phyloP scores from a whole-genome alignment of 192 early-diverging fungal genomes.

The Coemansia sp. region DNA sequence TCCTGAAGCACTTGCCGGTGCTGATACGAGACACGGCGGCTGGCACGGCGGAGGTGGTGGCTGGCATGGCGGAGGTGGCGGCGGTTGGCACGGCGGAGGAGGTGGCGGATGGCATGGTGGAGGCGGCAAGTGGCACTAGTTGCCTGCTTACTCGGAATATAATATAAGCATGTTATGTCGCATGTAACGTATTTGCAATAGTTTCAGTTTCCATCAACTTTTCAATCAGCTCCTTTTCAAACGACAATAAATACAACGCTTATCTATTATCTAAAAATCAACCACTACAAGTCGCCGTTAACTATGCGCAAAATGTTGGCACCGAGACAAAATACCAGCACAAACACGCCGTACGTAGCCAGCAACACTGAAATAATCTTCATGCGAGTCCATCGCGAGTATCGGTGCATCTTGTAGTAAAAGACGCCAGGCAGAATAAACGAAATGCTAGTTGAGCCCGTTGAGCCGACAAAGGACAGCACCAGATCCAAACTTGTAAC shows the following conservation, averaged over 20 bases:
- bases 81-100: background rate
- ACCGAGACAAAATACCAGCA: constrained; percentile 80
- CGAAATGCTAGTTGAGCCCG: constrained; percentile 92
- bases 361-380: constrained; percentile 66
- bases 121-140: background rate
- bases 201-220: constrained; percentile 4
- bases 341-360: constrained; percentile 63
- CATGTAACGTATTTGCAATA: background rate
- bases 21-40: background rate
- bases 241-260: background rate
- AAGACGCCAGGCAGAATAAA: constrained; percentile 94
- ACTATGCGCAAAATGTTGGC: constrained; percentile 58
- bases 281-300: constrained; percentile 24
- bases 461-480: constrained; percentile 90
- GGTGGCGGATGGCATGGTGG: too few relatives aligned
- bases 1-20: background rate
- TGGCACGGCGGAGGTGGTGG: constrained; percentile 10
- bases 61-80: constrained; percentile 1
- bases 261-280: background rate
- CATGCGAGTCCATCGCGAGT: constrained; percentile 60
- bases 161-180: background rate
- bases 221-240: background rate
- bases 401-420: constrained; percentile 80
- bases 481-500: constrained; percentile 81
- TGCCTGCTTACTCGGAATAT: background rate